phyloP scores from a whole-genome alignment of 257 asterid genomes.

The Cynanchum wilfordii region DNA sequence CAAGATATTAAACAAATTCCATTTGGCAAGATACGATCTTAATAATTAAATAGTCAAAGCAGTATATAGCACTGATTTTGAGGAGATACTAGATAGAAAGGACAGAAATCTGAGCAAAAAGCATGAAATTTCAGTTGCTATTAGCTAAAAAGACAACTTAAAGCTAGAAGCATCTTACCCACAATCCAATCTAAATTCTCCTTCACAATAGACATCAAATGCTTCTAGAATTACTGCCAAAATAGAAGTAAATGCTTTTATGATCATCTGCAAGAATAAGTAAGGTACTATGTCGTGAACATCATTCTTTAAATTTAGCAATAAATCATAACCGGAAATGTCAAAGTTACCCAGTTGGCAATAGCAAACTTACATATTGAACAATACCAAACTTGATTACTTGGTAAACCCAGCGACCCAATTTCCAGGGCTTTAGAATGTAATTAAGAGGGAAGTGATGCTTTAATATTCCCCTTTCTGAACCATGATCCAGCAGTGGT shows the following conservation, averaged over 20 bases:
- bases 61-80: background rate
- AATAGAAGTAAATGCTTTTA: conserved; percentile 81
- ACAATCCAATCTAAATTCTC: conserved; percentile 90
- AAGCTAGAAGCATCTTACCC: conserved; percentile 55
- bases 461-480: conserved; percentile 72
- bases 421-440: conserved; percentile 85
- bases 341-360: background rate
- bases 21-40: background rate
- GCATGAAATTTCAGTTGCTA: background rate
- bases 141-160: background rate
- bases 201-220: conserved; percentile 90
- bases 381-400: conserved; percentile 93
- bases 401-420: conserved; percentile 89
- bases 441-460: conserved; percentile 86
- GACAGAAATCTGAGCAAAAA: background rate
- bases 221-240: conserved; percentile 93
- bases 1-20: background rate
- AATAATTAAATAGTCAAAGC: background rate
- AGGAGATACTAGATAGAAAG: background rate
- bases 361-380: conserved; percentile 76
- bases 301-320: conserved; percentile 6
- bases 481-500: conserved; percentile 70
- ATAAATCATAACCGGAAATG: conserved; percentile 14
- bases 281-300: conserved; percentile 14
- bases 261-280: conserved; percentile 75